Conservation (phyloP, 1,139 yeast species). For the Suhomyces yuchorum region DNA sequence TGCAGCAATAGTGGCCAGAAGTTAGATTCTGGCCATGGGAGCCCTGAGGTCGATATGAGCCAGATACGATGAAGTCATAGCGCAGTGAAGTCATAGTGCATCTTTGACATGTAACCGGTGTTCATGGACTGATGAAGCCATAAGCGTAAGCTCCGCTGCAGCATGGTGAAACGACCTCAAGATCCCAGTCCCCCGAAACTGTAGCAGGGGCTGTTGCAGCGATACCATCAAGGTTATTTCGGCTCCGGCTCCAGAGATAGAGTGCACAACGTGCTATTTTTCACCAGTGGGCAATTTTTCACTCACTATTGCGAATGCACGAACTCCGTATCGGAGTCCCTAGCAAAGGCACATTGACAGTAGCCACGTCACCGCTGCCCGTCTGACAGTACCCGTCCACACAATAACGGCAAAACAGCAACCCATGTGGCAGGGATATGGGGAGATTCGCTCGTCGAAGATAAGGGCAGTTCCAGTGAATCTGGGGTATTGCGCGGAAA, state of each 20-base stretch:
- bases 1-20: background rate
- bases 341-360: too few relatives aligned
- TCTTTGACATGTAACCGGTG: too few relatives aligned
- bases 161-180: too few relatives aligned
- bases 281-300: background rate
- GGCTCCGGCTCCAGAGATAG: background rate
- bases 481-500: constrained; percentile 1
- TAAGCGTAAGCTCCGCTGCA: background rate
- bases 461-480: background rate
- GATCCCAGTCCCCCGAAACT: too few relatives aligned
- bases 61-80: too few relatives aligned
- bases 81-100: background rate
- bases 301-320: too few relatives aligned
- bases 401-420: too few relatives aligned
- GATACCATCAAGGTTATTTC: background rate
- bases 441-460: background rate
- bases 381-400: too few relatives aligned
- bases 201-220: background rate
- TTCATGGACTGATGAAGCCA: background rate
- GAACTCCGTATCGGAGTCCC: too few relatives aligned
- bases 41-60: too few relatives aligned
- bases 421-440: background rate
- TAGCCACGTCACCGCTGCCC: too few relatives aligned
- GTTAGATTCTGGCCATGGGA: background rate
- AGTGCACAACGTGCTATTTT: background rate